phyloP scores from a whole-genome alignment of 176 grass and related monocot genomes.

The Oryza glaberrima region DNA sequence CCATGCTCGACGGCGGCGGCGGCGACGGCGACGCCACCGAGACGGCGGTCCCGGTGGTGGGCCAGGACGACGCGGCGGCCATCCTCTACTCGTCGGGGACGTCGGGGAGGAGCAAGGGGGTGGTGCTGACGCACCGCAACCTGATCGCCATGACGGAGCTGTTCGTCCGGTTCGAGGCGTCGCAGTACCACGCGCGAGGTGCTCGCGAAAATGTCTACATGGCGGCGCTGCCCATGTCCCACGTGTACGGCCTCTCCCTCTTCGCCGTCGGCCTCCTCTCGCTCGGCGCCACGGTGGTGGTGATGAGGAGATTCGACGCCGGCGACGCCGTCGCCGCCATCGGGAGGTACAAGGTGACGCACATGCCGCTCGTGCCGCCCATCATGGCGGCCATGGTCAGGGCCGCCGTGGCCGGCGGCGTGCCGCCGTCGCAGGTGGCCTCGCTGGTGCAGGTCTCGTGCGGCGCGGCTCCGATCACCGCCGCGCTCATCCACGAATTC shows the following conservation, averaged over 20 bases:
- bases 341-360: slow-evolving; percentile 58
- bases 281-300: slow-evolving; percentile 70
- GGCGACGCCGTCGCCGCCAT: slow-evolving; percentile 52
- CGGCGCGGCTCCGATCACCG: slow-evolving; percentile 66
- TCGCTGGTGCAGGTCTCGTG: slow-evolving; percentile 67
- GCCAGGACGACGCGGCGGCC: neutral
- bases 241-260: slow-evolving; percentile 84
- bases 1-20: neutral
- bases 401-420: neutral
- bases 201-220: slow-evolving; percentile 78
- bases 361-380: slow-evolving; percentile 72
- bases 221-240: slow-evolving; percentile 83
- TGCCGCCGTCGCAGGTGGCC: slow-evolving; percentile 12
- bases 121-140: slow-evolving; percentile 51
- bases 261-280: slow-evolving; percentile 83
- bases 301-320: slow-evolving; percentile 71
- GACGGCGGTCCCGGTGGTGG: neutral
- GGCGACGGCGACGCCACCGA: neutral
- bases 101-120: slow-evolving; percentile 11
- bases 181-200: slow-evolving; percentile 49
- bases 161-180: slow-evolving; percentile 74
- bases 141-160: slow-evolving; percentile 76
- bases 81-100: neutral
- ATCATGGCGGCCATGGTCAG: slow-evolving; percentile 60
- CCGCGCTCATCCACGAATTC: slow-evolving; percentile 56